Evolutionary conservation across 768 basidiomycete genomes (phyloP), one percentile per base, ranked within the genome.

Genomic region (Filobasidium wieringae): DNA sequence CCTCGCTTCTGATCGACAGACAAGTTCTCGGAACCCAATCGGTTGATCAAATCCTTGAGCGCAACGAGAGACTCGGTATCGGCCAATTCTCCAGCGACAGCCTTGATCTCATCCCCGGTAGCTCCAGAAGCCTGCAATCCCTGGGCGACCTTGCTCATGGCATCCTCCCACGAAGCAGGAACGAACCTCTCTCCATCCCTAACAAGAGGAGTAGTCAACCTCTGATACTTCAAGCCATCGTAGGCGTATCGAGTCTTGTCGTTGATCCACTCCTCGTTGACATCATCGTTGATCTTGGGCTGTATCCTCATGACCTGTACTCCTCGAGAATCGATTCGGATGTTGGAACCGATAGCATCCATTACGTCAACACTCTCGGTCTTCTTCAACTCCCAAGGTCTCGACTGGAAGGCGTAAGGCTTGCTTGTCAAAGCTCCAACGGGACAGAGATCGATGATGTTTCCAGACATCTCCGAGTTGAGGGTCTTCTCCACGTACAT

Each of bases 241-340:
- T 91, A 87, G 1, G 93, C 87, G 73, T 90, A 91, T 57, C 95
- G 87, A 1, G 93, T 91, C 80, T 99, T 99, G 80, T 99, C 95
- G 74, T 81, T 90, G 73, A 99, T 93, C 95, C 95, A 97, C 74
- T 99, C 95, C 78, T 99, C 95, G 74, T 99, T 99, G 63, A 99
- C 84, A 64, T 95, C 88, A 74, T 97, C 95, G 72, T 96, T 97
- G 51, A 88, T 87, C 68, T 87, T 82, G 1, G 95, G 95, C 69
- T 95, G 91, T 65, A 99, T 81, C 51, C 95, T 85, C 92, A 97
- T 97, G 62, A 97, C 93, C 72, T 88, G 83, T 4, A 93, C 86
- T 37, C 91, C 91, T 33, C 93, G 82, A 34, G 92, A 92, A 74
- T 99, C 92, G 55, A 99, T 80, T 43, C 91, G 85, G 73, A 99